Conservation (phyloP, 176 grass and related monocot species). For the Puya raimondii region DNA sequence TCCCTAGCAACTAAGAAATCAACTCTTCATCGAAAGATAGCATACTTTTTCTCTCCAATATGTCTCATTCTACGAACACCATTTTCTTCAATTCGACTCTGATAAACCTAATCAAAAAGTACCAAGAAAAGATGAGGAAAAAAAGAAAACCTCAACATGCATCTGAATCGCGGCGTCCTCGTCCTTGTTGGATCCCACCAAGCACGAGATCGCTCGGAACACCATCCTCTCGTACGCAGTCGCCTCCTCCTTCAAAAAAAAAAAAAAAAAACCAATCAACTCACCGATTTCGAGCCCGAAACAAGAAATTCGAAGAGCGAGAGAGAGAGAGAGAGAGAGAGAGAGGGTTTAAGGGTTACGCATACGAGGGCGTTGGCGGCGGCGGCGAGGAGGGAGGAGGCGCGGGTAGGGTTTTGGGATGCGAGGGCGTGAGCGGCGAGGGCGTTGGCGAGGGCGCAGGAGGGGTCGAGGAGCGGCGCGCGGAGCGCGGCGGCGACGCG, state of each 20-base stretch:
- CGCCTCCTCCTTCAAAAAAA: slow-evolving; percentile 18
- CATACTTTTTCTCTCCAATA: no score
- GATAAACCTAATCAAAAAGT: no score
- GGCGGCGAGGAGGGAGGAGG: slow-evolving; percentile 32
- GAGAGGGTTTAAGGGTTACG: neutral
- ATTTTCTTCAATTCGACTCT: no score
- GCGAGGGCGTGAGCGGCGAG: slow-evolving; percentile 41
- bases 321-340: neutral
- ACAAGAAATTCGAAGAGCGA: neutral
- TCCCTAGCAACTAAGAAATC: no score
- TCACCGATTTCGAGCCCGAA: neutral
- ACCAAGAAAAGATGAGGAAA: neutral
- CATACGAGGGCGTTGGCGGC: slow-evolving; percentile 40
- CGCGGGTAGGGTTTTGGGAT: slow-evolving; percentile 14
- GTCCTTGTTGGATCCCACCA: slow-evolving; percentile 36
- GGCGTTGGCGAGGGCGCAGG: slow-evolving; percentile 44
- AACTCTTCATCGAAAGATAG: no score
- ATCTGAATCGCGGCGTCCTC: slow-evolving; percentile 24
- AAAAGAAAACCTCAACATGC: slow-evolving; percentile 35
- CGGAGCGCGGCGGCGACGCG: slow-evolving; percentile 27
- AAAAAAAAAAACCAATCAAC: neutral
- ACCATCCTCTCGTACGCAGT: slow-evolving; percentile 51
- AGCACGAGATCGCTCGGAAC: slow-evolving; percentile 35
- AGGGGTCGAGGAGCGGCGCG: slow-evolving; percentile 29
- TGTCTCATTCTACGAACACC: no score